Base-by-base conservation (phyloP, 805 yeast species). In the Starmera caribaea region DNA sequence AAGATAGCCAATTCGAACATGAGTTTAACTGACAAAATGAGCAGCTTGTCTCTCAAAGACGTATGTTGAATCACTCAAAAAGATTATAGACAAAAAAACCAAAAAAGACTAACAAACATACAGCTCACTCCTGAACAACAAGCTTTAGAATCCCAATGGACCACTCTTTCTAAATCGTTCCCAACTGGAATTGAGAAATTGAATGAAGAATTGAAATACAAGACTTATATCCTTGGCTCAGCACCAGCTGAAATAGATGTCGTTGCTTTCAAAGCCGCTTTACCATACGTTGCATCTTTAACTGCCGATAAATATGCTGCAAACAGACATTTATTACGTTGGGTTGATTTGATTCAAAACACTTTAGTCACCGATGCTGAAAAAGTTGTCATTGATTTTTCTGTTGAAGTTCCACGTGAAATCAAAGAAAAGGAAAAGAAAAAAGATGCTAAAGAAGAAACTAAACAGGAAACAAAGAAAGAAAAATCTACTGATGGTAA, bases 301-400 rank as follows among this genome's bases (percentile, higher is more conserved):
- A 62, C 72, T 17, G 57, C 74, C 10, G 61, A 75, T 24, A 61
- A 79, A 32, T 63, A 79, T 48, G 77, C 80, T 36, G 62, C 70
- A 36, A 68, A 69, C 59, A 83, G 97, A 73, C 97, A 90, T 62
- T 69, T 90, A 43, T 64, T 87, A 45, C 82, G 98, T 73, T 92
- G 97, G 97, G 75, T 77, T 17, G 97, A 89, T 53, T 74, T 85
- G 50, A 64, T 92, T 43, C 97, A 92, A 66, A 75, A 79, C 54
- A 65, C 79, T 29, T 60, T 76, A 47, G 69, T 73, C 37, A 69
- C 69, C 13, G 74, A 80, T 29, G 70, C 75, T 38, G 71, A 63
- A 43, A 68, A 76, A 51, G 56, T 84, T 45, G 56, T 48, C 35
- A 59, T 89, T 36, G 77, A 86, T 55, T 64, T 66, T 48, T 74